Evolutionary conservation across 164 flowering plant species (phyloP), one percentile per base, ranked within the genome.

Genomic region (Dillenia suffruticosa): DNA sequence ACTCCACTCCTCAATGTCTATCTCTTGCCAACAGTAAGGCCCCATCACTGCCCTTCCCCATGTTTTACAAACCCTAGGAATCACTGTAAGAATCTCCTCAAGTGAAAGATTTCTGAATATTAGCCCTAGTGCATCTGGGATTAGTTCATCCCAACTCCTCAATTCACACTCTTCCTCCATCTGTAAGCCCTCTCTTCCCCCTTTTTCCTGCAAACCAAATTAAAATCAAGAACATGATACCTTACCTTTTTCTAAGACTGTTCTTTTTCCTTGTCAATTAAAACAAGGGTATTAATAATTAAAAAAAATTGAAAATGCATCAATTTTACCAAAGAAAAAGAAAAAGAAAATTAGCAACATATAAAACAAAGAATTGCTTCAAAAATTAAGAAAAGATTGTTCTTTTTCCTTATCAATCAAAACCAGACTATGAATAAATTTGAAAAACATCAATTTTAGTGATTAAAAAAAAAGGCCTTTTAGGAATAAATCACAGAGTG

Each of bases 11-110:
- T 83, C 88, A 63, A 93, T 85, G 73, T 93, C 88, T 8, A 90
- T 87, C 79, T 93, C 92, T 73, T 87, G 94, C 98, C 98, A 93
- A 65, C 98, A 93, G 58, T 85, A 90, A 49, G 98, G 98, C 17
- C 94, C 98, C 5, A 48, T 44, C 40, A 87, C 92, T 1, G 79
- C 89, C 51, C 63, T 79, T 6, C 67, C 58, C 98, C 98, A 93
- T 32, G 97, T 79, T 75, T 88, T 88, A 75, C 98, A 93, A 4
- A 93, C 96, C 54, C 82, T 72, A 3, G 98, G 98, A 10, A 93
- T 72, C 56, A 87, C 90, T 45, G 89, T 84, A 3, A 93, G 61
- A 12, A 70, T 72, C 66, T 90, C 94, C 49, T 84, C 71, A 24
- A 93, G 85, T 10, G 89, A 67, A 0, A 93, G 84, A 58, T 84